Evolutionary conservation across 2,329 filamentous ascomycete genomes (phyloP).

Genomic region (Alternaria solani): DNA sequence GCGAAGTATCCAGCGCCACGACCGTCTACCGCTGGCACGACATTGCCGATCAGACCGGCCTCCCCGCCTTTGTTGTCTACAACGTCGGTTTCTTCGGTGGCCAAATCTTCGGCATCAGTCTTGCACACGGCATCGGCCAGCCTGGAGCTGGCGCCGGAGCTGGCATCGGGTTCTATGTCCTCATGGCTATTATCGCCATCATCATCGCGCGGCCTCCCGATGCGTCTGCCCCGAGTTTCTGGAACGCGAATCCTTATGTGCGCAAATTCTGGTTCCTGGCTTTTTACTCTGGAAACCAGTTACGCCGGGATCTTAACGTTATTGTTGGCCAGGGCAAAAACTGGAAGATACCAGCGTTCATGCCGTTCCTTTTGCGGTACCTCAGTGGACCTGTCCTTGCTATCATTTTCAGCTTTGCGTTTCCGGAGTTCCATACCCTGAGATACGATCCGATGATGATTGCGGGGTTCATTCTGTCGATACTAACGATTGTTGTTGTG

Average conservation of each 20-base stretch:
- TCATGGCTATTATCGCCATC: conserved; percentile 52
- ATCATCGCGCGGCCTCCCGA: conserved; percentile 56
- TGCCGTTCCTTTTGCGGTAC: conserved; percentile 56
- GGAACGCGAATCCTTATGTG: conserved; percentile 49
- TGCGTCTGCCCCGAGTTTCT: conserved; percentile 54
- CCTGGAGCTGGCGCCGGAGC: conserved; percentile 59
- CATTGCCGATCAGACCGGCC: conserved; percentile 56
- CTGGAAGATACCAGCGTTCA: conserved; percentile 64
- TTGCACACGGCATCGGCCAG: conserved; percentile 57
- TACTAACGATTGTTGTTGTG: conserved; percentile 55
- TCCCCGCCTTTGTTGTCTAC: conserved; percentile 56
- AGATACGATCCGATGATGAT: conserved; percentile 49
- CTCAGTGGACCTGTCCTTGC: conserved; percentile 44
- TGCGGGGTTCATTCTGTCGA: conserved; percentile 42
- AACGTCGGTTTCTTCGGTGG: conserved; percentile 63
- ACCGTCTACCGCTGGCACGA: conserved; percentile 63
- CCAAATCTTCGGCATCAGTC: conserved; percentile 60
- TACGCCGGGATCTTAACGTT: conserved; percentile 63
- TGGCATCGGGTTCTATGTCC: conserved; percentile 62
- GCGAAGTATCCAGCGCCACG: conserved; percentile 62
- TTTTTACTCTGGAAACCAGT: conserved; percentile 63
- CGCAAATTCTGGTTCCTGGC: conserved; percentile 62
- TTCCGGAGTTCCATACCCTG: conserved; percentile 43
- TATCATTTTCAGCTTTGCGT: conserved; percentile 48
- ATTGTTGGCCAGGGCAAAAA: conserved; percentile 64